These are phyloP conservation scores for Sporothrix pseudoabietina DNA, from an alignment of 2,329 filamentous ascomycete genomes.

Conservation along the genomic window DNA sequence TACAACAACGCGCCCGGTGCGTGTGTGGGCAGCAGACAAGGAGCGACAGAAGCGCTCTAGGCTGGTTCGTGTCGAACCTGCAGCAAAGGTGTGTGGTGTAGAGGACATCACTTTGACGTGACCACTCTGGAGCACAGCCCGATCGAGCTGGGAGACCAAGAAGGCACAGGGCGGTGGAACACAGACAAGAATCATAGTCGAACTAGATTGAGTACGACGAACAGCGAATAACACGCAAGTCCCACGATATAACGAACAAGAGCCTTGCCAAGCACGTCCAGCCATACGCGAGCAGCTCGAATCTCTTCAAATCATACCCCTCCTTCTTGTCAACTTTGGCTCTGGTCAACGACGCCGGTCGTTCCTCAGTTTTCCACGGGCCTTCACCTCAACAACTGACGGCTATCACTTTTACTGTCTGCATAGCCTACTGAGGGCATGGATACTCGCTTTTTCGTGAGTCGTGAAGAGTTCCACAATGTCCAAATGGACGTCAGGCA, in stretches of 20 bases:
- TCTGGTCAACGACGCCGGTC: conserved; percentile 3
- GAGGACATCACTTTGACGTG: neutral
- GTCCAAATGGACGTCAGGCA: conserved; percentile 72
- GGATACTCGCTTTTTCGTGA: conserved; percentile 63
- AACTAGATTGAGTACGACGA: neutral
- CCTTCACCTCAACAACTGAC: neutral
- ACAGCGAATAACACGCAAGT: neutral
- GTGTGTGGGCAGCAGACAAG: conserved; percentile 14
- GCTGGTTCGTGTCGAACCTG: neutral
- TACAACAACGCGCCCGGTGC: conserved; percentile 1
- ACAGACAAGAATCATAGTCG: neutral
- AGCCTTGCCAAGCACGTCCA: neutral
- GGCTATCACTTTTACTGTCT: conserved; percentile 19
- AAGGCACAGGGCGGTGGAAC: neutral
- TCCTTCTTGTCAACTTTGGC: neutral
- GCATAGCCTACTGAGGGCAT: conserved; percentile 48
- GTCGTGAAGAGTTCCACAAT: conserved; percentile 66
- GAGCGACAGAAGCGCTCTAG: neutral
- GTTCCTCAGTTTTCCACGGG: neutral
- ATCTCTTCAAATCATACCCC: neutral
- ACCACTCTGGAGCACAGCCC: neutral
- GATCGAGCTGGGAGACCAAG: neutral
- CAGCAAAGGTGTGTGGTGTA: neutral
- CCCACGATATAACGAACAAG: neutral
- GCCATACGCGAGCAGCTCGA: neutral